Evolutionary conservation across 2,329 filamentous ascomycete species (phyloP).

Genomic region (Hymenoscyphus infarciens): DNA sequence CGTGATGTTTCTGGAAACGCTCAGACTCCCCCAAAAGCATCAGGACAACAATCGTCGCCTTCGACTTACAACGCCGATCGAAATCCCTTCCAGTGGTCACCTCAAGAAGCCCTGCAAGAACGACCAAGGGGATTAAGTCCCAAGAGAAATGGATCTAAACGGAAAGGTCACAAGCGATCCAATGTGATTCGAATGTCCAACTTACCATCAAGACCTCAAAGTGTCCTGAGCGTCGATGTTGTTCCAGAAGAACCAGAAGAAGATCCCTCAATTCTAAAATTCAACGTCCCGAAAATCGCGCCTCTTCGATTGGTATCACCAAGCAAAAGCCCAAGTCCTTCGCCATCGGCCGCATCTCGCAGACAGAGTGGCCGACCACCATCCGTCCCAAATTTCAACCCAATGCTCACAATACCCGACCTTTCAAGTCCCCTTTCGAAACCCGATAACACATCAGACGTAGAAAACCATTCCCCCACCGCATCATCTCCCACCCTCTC

Average conservation of each 20-base stretch:
- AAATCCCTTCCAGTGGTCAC: conserved; percentile 32
- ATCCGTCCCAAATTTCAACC: conserved; percentile 26
- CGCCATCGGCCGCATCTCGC: conserved; percentile 13
- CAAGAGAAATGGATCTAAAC: conserved; percentile 10
- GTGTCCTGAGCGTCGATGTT: conserved; percentile 19
- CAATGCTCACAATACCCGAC: conserved; percentile 16
- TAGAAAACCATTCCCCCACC: neutral
- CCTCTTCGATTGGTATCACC: conserved; percentile 15
- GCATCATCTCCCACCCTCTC: neutral
- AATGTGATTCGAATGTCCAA: conserved; percentile 29
- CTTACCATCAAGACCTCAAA: conserved; percentile 23
- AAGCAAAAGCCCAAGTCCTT: conserved; percentile 19
- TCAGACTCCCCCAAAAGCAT: conserved; percentile 13
- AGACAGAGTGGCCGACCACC: conserved; percentile 21
- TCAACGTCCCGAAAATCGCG: conserved; percentile 13
- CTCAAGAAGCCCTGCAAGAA: conserved; percentile 24
- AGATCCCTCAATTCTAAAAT: conserved; percentile 13
- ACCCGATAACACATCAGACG: neutral
- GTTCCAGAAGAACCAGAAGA: conserved; percentile 30
- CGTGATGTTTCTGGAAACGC: conserved; percentile 27
- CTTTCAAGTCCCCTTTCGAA: neutral
- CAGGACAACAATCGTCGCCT: neutral
- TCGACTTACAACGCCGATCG: neutral
- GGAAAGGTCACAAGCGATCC: conserved; percentile 30
- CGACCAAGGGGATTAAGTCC: conserved; percentile 15